These are phyloP conservation scores for Schoenoplectus tabernaemontani DNA, from an alignment of 202 grass and related monocot genomes.

Conservation along the genomic window DNA sequence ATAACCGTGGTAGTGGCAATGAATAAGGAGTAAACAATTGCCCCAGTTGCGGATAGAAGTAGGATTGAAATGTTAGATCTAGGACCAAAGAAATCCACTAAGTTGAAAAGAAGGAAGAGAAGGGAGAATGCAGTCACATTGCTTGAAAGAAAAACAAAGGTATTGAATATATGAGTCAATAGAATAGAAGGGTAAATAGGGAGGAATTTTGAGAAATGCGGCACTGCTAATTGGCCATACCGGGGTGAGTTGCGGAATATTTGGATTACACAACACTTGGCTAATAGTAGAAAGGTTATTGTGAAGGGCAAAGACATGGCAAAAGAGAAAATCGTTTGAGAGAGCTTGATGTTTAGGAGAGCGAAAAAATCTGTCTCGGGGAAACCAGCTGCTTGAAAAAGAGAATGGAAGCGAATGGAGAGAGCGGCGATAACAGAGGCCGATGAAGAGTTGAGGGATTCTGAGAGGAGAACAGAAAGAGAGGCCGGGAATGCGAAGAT, in stretches of 20 bases:
- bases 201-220: conserved; percentile 20
- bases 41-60: conserved; percentile 46
- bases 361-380: conserved; percentile 52
- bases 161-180: conserved; percentile 49
- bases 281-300: conserved; percentile 61
- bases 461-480: conserved; percentile 44
- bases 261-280: conserved; percentile 56
- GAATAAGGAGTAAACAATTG: conserved; percentile 57
- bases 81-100: conserved; percentile 39
- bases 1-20: conserved; percentile 60
- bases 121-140: conserved; percentile 75
- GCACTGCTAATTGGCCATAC: neutral
- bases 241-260: conserved; percentile 27
- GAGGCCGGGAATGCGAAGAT: conserved; percentile 63
- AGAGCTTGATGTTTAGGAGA: conserved; percentile 59
- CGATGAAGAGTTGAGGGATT: conserved; percentile 25
- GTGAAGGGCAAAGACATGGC: conserved; percentile 46
- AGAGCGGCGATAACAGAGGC: neutral
- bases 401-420: conserved; percentile 37
- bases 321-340: conserved; percentile 69
- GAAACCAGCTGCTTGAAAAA: conserved; percentile 74
- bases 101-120: conserved; percentile 58
- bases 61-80: conserved; percentile 25
- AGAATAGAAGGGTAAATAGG: conserved; percentile 46
- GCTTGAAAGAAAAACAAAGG: conserved; percentile 56